phyloP scores from a whole-genome alignment of 768 basidiomycete genomes.

The Brasilioporus rufonigricans region DNA sequence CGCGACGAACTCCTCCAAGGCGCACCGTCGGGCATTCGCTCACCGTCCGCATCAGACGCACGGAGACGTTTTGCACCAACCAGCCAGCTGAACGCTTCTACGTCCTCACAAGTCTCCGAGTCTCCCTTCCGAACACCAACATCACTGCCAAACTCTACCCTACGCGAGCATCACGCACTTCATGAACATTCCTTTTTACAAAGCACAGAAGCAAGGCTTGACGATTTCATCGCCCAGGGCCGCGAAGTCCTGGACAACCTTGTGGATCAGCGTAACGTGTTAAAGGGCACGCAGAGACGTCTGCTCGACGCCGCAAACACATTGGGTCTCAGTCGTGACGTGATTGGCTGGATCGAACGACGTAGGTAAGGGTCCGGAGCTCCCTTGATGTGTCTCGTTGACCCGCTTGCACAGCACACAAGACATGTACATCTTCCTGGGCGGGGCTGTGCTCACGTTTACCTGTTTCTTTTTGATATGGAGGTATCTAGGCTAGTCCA shows the following conservation, averaged over 20 bases:
- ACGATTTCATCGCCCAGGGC: constrained; percentile 91
- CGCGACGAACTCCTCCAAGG: constrained; percentile 64
- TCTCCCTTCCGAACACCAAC: constrained; percentile 76
- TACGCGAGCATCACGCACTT: constrained; percentile 76
- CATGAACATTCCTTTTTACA: constrained; percentile 89
- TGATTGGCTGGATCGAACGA: constrained; percentile 96
- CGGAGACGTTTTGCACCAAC: constrained; percentile 59
- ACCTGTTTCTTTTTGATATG: constrained; percentile 93
- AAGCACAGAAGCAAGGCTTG: constrained; percentile 75
- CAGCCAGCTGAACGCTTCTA: constrained; percentile 33
- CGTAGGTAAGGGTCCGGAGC: constrained; percentile 58
- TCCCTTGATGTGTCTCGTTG: neutral
- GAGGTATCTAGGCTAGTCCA: constrained; percentile 70
- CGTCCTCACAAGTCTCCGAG: constrained; percentile 68
- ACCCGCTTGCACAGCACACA: constrained; percentile 62
- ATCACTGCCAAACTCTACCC: constrained; percentile 50
- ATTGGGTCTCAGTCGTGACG: constrained; percentile 87
- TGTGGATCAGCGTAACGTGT: constrained; percentile 86
- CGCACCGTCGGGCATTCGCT: constrained; percentile 37
- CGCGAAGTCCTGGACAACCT: constrained; percentile 89
- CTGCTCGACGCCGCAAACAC: constrained; percentile 92
- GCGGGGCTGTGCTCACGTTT: constrained; percentile 83
- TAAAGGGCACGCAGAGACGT: constrained; percentile 91
- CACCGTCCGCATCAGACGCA: constrained; percentile 41
- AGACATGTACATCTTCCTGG: constrained; percentile 92